Conservation (phyloP, 306 rosid species). For the Medicago ruthenica region DNA sequence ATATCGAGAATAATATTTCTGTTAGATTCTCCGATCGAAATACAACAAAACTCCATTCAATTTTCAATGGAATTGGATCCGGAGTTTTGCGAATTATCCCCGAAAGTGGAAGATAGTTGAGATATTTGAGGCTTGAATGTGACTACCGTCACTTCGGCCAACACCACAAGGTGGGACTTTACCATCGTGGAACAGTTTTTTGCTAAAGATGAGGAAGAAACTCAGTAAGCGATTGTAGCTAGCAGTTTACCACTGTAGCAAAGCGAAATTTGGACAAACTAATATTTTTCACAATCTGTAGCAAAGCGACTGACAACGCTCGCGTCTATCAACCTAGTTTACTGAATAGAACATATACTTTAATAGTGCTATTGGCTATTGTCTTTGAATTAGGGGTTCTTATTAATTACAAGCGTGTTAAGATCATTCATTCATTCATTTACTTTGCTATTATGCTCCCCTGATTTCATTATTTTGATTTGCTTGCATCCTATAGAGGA, state of each 20-base stretch:
- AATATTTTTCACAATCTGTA: background rate
- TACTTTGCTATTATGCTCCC: constrained; percentile 17
- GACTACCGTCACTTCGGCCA: background rate
- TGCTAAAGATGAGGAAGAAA: background rate
- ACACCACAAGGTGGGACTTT: background rate
- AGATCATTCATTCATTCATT: constrained; percentile 16
- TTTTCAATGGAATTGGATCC: background rate
- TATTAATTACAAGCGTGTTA: constrained; percentile 22
- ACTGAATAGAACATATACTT: constrained; percentile 17
- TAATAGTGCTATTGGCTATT: background rate
- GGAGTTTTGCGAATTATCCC: background rate
- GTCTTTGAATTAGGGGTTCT: constrained; percentile 27
- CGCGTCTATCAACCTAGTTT: constrained; percentile 29
- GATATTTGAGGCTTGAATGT: background rate
- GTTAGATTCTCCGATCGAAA: background rate
- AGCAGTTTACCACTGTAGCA: background rate
- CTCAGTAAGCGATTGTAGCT: background rate
- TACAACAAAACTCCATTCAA: background rate
- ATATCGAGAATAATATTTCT: background rate
- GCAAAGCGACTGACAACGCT: background rate
- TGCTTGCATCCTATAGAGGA: constrained; percentile 16
- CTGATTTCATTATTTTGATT: constrained; percentile 20
- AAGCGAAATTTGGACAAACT: background rate
- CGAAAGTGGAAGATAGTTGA: background rate
- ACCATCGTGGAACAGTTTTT: background rate